phyloP scores from a whole-genome alignment of 2,329 filamentous ascomycete species.

The Diaporthe batatas region DNA sequence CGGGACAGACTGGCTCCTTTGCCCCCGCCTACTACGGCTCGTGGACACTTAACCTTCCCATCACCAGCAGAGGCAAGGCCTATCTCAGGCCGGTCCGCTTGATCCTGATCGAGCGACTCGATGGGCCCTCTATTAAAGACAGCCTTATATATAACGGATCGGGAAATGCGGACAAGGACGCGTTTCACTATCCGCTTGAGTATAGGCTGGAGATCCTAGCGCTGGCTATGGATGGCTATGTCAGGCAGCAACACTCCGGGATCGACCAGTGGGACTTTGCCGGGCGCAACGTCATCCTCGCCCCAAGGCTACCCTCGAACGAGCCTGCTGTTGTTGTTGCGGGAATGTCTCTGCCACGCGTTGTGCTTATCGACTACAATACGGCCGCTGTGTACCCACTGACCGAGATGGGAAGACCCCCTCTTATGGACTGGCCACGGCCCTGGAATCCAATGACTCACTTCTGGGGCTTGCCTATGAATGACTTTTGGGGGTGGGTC shows the following conservation, averaged over 20 bases:
- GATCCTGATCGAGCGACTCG: background rate
- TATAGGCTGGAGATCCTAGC: conserved; percentile 16
- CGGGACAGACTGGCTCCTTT: background rate
- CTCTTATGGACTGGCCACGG: background rate
- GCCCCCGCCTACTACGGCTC: background rate
- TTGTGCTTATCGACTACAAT: conserved; percentile 13
- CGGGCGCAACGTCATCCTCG: conserved; percentile 5
- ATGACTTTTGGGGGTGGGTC: background rate
- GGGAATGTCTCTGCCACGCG: background rate
- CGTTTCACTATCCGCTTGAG: background rate
- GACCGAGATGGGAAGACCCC: background rate
- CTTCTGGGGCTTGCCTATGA: background rate
- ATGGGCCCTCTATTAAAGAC: background rate
- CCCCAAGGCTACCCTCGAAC: background rate
- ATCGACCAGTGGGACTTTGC: conserved; percentile 24
- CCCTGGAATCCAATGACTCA: background rate
- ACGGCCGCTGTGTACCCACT: background rate
- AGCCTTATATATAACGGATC: background rate
- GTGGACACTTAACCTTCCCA: background rate
- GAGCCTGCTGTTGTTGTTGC: background rate
- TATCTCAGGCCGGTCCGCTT: conserved; percentile 1
- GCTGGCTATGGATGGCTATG: conserved; percentile 22
- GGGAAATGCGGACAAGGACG: background rate
- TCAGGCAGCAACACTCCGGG: conserved; percentile 1
- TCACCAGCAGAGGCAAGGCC: conserved; percentile 8